Percentiles rank a stretch among this genome's conserved stretches.
These are phyloP conservation scores for Salix purpurea DNA, from an alignment of 345 rosid genomes.

Conservation along the genomic window DNA sequence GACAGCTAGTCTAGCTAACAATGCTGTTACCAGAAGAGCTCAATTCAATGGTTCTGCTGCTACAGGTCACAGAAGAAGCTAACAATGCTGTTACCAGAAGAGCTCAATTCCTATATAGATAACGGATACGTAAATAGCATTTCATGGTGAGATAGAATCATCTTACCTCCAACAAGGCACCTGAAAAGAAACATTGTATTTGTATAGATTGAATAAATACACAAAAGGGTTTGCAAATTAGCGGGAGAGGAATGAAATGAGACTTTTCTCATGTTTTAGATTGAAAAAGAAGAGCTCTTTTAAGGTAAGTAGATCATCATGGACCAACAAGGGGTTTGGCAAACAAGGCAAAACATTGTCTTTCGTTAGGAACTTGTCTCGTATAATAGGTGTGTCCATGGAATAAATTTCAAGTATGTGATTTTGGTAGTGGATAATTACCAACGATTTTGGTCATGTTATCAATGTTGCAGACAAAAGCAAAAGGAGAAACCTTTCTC, in stretches of 20 bases:
- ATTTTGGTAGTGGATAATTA: background rate
- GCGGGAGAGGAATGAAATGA: conserved; percentile 7
- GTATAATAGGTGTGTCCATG: background rate
- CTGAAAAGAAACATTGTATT: background rate
- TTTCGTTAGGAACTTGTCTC: background rate
- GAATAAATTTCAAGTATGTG: background rate
- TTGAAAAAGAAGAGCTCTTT: background rate
- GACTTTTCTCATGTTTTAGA: conserved; percentile 6
- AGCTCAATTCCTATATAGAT: background rate
- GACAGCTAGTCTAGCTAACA: background rate
- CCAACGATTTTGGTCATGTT: background rate
- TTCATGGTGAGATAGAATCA: background rate
- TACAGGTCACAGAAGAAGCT: background rate
- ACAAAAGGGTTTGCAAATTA: background rate
- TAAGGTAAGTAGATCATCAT: background rate
- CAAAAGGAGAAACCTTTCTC: conserved; percentile 27
- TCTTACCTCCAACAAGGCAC: background rate
- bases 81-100: background rate
- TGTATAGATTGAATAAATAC: background rate
- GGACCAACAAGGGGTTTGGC: background rate
- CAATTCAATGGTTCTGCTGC: background rate
- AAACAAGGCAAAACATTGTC: conserved; percentile 5
- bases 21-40: too few species aligned
- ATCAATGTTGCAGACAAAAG: conserved; percentile 27
- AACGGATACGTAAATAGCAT: background rate